A percentile compares a stretch with the other conserved stretches of the same genome.
These are phyloP conservation scores for Gastrodia elata DNA, from an alignment of 106 monocot genomes.

Conservation along the genomic window DNA sequence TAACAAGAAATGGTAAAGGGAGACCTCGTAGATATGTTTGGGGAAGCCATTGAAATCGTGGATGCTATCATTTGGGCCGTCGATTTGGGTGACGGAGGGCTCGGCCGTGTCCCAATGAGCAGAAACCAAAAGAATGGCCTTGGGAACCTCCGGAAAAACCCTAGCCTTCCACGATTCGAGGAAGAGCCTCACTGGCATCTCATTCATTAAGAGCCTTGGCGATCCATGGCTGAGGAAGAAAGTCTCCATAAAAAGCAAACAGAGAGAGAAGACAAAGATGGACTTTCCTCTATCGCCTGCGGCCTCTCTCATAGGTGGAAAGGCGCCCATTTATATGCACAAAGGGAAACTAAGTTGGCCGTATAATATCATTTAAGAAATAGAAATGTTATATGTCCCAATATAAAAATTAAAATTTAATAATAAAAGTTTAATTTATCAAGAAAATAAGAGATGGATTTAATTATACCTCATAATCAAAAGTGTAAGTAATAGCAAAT, in stretches of 20 bases:
- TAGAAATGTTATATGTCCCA: too few species aligned
- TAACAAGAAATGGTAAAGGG: not conserved
- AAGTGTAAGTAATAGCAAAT: too few species aligned
- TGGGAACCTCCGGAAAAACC: slow-evolving; percentile 29
- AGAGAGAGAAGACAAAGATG: not conserved
- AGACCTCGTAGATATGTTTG: slow-evolving; percentile 61
- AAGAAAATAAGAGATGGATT: too few species aligned
- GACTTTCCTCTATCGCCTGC: not conserved
- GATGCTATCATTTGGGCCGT: slow-evolving; percentile 53
- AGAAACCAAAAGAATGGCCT: slow-evolving; percentile 60
- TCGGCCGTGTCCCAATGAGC: slow-evolving; percentile 66
- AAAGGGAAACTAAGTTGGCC: too few species aligned
- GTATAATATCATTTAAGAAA: too few species aligned
- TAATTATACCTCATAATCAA: too few species aligned
- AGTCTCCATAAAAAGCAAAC: slow-evolving; percentile 45
- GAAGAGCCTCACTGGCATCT: slow-evolving; percentile 50
- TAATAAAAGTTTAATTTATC: too few species aligned
- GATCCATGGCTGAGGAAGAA: slow-evolving; percentile 88
- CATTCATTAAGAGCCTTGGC: slow-evolving; percentile 73
- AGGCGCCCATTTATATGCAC: too few species aligned
- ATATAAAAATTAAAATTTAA: too few species aligned
- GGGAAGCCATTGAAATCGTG: slow-evolving; percentile 88
- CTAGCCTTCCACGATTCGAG: slow-evolving; percentile 46
- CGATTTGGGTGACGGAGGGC: slow-evolving; percentile 47
- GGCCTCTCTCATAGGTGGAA: too few species aligned